A percentile compares a stretch with the other conserved stretches of the same genome.
Evolutionary conservation across 2,329 filamentous ascomycete species (phyloP).

Genomic region (Penicillium glabrum): DNA sequence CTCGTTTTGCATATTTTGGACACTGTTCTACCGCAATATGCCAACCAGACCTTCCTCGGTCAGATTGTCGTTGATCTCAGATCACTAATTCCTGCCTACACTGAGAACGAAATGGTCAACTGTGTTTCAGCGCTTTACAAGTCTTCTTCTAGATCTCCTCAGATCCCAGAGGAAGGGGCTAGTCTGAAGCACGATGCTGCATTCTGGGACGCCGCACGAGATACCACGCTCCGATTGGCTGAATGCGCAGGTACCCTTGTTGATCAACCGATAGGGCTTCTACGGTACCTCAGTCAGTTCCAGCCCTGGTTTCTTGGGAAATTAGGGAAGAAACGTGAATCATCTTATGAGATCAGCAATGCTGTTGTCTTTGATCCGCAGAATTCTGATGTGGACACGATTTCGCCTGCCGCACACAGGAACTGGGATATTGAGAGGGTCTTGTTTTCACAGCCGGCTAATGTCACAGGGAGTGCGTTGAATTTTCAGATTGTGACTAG

Average conservation of each 20-base stretch:
- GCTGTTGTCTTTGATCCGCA: neutral
- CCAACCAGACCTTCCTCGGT: neutral
- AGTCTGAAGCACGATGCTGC: neutral
- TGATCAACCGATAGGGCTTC: neutral
- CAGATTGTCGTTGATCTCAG: slow-evolving; percentile 1
- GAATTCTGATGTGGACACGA: neutral
- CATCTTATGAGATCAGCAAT: neutral
- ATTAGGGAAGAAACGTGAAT: neutral
- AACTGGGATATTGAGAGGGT: neutral
- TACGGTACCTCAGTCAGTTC: neutral
- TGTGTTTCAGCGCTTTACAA: neutral
- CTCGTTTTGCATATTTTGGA: neutral
- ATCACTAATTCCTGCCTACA: neutral
- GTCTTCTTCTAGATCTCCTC: neutral
- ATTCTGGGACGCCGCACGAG: neutral
- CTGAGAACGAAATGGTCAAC: neutral
- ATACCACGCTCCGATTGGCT: neutral
- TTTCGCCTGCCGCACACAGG: neutral
- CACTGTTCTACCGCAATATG: neutral
- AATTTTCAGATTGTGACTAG: neutral
- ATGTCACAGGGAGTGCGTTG: neutral
- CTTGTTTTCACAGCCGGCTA: neutral
- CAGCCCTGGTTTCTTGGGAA: neutral
- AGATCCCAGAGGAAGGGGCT: no score
- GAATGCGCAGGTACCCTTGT: neutral